Conservation (phyloP, 2,329 filamentous ascomycete species). For the Cercospora brassicicola region DNA sequence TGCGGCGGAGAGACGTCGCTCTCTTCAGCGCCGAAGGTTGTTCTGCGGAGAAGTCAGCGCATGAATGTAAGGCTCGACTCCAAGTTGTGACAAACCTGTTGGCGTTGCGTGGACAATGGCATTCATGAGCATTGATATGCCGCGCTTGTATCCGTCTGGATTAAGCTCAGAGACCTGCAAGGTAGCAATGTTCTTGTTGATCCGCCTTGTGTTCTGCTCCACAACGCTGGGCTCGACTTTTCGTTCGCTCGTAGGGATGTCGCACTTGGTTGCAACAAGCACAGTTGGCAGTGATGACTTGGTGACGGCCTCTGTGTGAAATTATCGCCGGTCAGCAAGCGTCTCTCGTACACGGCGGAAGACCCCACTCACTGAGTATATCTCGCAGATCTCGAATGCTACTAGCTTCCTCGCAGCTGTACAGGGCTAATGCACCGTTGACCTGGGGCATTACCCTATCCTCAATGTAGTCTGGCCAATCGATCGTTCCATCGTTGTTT, state of each 20-base stretch:
- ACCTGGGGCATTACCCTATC: conserved; percentile 71
- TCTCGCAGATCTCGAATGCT: conserved; percentile 73
- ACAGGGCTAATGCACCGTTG: conserved; percentile 81
- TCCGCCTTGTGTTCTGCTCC: conserved; percentile 61
- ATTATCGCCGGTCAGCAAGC: conserved; percentile 7
- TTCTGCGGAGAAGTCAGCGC: neutral
- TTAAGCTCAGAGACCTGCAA: conserved; percentile 71
- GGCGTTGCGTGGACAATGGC: conserved; percentile 63
- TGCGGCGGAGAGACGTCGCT: conserved; percentile 40
- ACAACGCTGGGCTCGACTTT: conserved; percentile 70
- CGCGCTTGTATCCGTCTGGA: conserved; percentile 71
- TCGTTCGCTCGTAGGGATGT: conserved; percentile 68
- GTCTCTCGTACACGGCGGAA: neutral
- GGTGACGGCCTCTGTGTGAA: conserved; percentile 69
- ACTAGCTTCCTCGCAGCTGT: conserved; percentile 78
- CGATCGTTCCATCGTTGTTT: conserved; percentile 53
- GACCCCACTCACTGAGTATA: conserved; percentile 68
- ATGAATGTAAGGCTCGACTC: neutral
- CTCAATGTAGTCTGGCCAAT: conserved; percentile 58
- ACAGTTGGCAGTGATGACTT: conserved; percentile 73
- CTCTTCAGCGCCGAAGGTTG: conserved; percentile 5
- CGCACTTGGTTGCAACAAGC: conserved; percentile 87
- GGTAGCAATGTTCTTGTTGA: conserved; percentile 65
- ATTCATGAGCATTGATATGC: conserved; percentile 72
- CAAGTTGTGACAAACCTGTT: conserved; percentile 52